Evolutionary conservation across 2,329 filamentous ascomycete genomes (phyloP).

Genomic region (Colletotrichum tabaci): DNA sequence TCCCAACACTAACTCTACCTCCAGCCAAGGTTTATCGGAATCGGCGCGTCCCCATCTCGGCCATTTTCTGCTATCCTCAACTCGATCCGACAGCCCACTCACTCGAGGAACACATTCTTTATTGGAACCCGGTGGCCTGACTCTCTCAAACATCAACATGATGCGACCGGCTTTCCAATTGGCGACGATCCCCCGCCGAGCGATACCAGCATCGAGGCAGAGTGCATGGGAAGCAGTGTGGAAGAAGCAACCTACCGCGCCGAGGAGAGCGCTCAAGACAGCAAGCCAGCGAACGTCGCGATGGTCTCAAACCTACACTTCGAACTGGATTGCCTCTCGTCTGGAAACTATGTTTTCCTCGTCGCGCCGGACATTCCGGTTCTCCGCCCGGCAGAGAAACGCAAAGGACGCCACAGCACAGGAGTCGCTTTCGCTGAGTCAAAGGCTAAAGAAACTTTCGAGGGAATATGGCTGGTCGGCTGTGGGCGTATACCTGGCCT

Average conservation of each 20-base stretch:
- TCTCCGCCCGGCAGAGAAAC: constrained; percentile 36
- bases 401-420: constrained; percentile 13
- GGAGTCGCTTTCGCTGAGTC: constrained; percentile 70
- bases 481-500: constrained; percentile 87
- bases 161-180: constrained; percentile 36
- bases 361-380: constrained; percentile 40
- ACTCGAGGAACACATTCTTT: neutral
- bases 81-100: constrained; percentile 7
- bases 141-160: constrained; percentile 21
- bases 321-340: constrained; percentile 31
- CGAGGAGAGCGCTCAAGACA: constrained; percentile 22
- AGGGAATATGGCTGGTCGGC: constrained; percentile 96
- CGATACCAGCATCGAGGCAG: constrained; percentile 31
- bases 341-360: constrained; percentile 27
- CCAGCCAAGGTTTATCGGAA: constrained; percentile 9
- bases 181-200: constrained; percentile 30
- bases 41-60: constrained; percentile 16
- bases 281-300: constrained; percentile 8
- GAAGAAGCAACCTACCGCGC: constrained; percentile 28
- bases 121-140: constrained; percentile 3
- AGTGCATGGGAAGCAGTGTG: constrained; percentile 33
- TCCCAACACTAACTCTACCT: constrained; percentile 18
- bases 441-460: constrained; percentile 84
- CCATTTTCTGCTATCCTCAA: constrained; percentile 7
- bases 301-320: constrained; percentile 24